Evolutionary conservation across 352 stramenopile genomes (phyloP), one percentile per base, ranked within the genome.

Genomic region (Discostella stelligera): DNA sequence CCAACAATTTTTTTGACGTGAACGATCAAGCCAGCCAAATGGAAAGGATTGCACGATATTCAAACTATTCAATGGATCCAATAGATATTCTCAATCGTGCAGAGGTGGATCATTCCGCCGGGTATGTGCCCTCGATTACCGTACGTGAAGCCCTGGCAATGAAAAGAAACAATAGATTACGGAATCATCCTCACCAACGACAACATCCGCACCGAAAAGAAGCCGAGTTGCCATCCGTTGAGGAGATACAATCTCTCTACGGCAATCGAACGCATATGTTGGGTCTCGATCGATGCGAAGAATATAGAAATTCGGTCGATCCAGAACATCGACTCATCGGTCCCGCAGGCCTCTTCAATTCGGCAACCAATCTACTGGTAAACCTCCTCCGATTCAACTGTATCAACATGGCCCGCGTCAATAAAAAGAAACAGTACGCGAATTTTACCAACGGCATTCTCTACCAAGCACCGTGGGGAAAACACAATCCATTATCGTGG

Each of bases 331-430:
- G 83, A 4, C 74, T 90, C 32, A 80, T 93, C 14, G 87, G 83
- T 48, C 53, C 80, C n/a, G 80, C 83, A 11, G 85, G 87, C 10
- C 75, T 90, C 27, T 94, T 94, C 72, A 93, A 92, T 70, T 59
- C 59, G 30, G 77, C 69, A 37, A 90, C 83, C 20, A 90, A 90
- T 69, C 59, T 90, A 11, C 32, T 88, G 2, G 56, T 39, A 27
- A 68, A 77, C 21, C 37, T 90, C 2, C 39, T 90, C 0, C 65
- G 61, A 62, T 10, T 67, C 21, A 88, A 88, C 25, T 90, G 83
- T 27, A 23, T 69, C 4, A 80, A 78, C 55, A 49, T 53, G 21
- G 55, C 62, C 6, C 52, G 65, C 54, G 14, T 62, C 41, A 54
- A 64, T 59, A 23, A 27, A 25, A 52, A 30, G 32, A 20, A 4